Conservation (phyloP, 2,329 filamentous ascomycete genomes). For the Fusarium dlaminii region DNA sequence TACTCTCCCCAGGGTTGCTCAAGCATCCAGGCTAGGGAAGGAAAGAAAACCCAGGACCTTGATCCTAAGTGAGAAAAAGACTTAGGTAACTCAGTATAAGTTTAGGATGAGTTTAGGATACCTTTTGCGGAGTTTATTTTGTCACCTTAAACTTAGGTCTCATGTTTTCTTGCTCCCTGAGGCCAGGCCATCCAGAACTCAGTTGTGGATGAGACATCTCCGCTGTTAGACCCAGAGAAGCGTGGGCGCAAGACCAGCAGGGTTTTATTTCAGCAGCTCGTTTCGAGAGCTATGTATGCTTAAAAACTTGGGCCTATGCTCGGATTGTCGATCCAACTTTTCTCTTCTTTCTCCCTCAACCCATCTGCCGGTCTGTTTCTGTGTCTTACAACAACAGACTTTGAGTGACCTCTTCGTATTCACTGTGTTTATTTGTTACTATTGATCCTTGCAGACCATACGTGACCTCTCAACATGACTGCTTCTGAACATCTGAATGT, state of each 20-base stretch:
- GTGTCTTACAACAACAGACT: neutral
- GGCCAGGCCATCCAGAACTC: neutral
- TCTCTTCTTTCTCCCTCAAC: neutral
- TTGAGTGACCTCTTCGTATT: neutral
- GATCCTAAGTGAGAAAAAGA: neutral
- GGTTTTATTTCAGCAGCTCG: slow-evolving; percentile 12
- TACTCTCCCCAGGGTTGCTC: neutral
- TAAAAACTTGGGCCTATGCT: slow-evolving; percentile 17
- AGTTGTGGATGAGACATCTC: slow-evolving; percentile 25
- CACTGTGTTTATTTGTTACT: neutral
- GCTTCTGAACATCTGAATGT: slow-evolving; percentile 55
- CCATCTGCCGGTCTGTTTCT: neutral
- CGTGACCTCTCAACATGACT: slow-evolving; percentile 37
- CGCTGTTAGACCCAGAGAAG: slow-evolving; percentile 28
- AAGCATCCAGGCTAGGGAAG: neutral
- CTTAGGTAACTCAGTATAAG: neutral
- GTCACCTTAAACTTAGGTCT: neutral
- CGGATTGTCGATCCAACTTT: neutral
- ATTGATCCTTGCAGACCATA: slow-evolving; percentile 2
- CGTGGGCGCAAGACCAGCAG: slow-evolving; percentile 22
- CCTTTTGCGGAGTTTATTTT: neutral
- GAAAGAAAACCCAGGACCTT: neutral
- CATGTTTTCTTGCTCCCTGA: neutral
- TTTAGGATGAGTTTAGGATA: neutral
- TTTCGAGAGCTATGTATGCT: slow-evolving; percentile 1